A percentile compares a stretch with the other conserved stretches of the same genome.
These are phyloP conservation scores for Parathielavia appendiculata DNA, from an alignment of 495 filamentous ascomycete genomes.

Conservation along the genomic window DNA sequence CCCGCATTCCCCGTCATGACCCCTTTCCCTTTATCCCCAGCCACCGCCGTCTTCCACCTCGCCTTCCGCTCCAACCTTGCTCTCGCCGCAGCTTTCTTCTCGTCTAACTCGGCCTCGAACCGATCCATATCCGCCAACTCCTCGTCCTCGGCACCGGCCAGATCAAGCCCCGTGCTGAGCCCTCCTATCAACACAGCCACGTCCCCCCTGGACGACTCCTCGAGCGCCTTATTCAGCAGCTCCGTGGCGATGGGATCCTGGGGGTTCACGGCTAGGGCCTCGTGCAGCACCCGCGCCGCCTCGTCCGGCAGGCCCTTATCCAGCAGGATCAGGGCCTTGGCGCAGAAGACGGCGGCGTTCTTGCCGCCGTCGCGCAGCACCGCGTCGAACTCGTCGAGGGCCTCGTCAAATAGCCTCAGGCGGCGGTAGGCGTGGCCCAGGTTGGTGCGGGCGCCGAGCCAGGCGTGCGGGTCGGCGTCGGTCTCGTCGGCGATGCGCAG, in stretches of 20 bases:
- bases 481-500: constrained; percentile 73
- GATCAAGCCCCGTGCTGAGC: background rate
- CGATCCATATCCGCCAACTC: constrained; percentile 28
- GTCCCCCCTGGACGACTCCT: constrained; percentile 54
- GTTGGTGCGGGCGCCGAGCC: constrained; percentile 83
- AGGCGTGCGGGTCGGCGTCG: constrained; percentile 72
- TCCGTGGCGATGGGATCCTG: constrained; percentile 73
- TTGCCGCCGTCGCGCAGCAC: constrained; percentile 73
- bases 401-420: constrained; percentile 60
- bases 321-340: constrained; percentile 70
- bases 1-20: constrained; percentile 12
- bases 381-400: constrained; percentile 73
- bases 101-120: constrained; percentile 31
- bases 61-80: constrained; percentile 19
- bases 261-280: constrained; percentile 65
- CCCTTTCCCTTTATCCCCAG: constrained; percentile 27
- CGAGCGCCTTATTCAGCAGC: constrained; percentile 65
- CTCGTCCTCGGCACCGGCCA: constrained; percentile 3
- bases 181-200: constrained; percentile 15
- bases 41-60: constrained; percentile 6
- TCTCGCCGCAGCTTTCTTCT: constrained; percentile 27
- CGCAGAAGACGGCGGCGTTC: constrained; percentile 62
- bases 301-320: constrained; percentile 61
- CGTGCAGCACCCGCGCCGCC: constrained; percentile 62
- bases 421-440: constrained; percentile 82